Conservation (phyloP, 305 asterid species). For the Coffea humblotiana region DNA sequence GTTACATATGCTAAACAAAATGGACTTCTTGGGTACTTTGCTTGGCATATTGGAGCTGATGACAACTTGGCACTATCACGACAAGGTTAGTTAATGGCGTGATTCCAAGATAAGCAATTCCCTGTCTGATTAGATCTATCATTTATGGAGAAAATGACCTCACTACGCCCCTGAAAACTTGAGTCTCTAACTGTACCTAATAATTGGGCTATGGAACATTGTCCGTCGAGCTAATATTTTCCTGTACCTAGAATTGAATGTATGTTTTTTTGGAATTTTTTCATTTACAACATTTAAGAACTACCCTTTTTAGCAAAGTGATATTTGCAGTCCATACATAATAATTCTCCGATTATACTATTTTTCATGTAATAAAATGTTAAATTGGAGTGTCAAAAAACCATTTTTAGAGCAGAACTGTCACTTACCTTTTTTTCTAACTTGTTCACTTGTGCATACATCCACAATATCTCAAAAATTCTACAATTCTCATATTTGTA, state of each 20-base stretch:
- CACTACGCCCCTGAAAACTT: no score
- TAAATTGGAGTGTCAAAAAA: no score
- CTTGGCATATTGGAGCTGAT: conserved; percentile 49
- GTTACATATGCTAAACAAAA: conserved; percentile 40
- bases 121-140: background rate
- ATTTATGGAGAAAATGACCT: background rate
- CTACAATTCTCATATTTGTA: background rate
- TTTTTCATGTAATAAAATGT: no score
- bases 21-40: conserved; percentile 49
- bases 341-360: no score
- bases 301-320: no score
- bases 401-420: no score
- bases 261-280: background rate
- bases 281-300: background rate
- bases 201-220: no score
- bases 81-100: conserved; percentile 31
- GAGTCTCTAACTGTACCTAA: no score
- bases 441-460: background rate
- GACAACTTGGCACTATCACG: conserved; percentile 40
- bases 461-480: background rate
- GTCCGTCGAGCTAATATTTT: no score
- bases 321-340: no score
- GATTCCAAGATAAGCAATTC: background rate
- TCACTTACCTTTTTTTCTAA: no score
- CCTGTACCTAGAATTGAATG: background rate